Conservation (phyloP, 345 rosid species). For the Gossypium rotundifolium region DNA sequence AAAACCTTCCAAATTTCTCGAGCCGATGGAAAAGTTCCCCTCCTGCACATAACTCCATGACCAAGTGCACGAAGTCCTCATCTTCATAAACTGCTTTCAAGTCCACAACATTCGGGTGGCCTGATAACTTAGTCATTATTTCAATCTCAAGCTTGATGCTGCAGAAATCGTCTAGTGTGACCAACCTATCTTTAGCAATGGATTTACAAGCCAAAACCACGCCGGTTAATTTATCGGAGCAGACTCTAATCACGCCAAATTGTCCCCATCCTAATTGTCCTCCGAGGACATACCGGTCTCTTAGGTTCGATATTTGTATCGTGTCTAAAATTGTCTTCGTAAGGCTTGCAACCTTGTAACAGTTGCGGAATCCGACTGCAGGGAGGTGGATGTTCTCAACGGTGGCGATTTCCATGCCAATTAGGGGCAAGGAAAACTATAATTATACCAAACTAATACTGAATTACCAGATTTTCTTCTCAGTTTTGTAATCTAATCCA, state of each 20-base stretch:
- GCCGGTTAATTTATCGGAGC: conserved; percentile 52
- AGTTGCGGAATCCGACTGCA: not conserved
- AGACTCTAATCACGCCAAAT: conserved; percentile 68
- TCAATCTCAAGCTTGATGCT: conserved; percentile 59
- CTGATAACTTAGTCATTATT: conserved; percentile 51
- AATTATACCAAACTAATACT: not conserved
- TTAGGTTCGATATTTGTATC: conserved; percentile 44
- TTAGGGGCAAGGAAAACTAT: not conserved
- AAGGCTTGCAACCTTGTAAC: not conserved
- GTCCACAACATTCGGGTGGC: conserved; percentile 57
- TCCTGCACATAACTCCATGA: conserved; percentile 71
- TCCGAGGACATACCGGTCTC: conserved; percentile 54
- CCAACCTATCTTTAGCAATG: conserved; percentile 52
- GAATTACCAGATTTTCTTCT: not conserved
- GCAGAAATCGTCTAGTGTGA: conserved; percentile 38
- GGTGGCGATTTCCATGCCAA: conserved; percentile 9
- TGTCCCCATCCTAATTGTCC: conserved; percentile 81
- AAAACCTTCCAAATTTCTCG: conserved; percentile 54
- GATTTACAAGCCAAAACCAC: conserved; percentile 62
- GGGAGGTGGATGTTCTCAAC: not conserved
- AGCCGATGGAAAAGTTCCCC: conserved; percentile 66
- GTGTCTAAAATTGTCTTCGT: conserved; percentile 42
- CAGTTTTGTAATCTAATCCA: not conserved
- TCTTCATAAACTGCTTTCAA: conserved; percentile 72
- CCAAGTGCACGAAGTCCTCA: conserved; percentile 50